These are phyloP conservation scores for Tetracentron sinense DNA, from an alignment of 164 flowering plant genomes.

Conservation along the genomic window DNA sequence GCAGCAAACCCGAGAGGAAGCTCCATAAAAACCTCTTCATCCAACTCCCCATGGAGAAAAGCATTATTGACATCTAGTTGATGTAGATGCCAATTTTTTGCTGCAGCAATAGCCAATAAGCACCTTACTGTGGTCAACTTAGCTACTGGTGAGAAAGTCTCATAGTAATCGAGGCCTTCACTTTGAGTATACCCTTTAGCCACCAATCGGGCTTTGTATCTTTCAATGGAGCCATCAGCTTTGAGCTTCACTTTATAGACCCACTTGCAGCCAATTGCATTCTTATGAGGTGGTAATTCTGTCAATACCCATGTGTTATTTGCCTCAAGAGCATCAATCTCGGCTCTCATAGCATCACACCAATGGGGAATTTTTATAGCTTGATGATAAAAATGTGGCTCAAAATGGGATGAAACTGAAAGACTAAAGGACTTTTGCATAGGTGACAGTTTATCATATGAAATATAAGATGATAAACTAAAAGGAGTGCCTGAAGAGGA, in stretches of 20 bases:
- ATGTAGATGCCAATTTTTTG: background rate
- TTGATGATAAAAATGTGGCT: background rate
- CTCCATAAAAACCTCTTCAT: background rate
- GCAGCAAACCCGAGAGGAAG: background rate
- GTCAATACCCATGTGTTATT: background rate
- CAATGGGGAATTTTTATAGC: background rate
- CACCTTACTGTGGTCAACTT: background rate
- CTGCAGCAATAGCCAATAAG: background rate
- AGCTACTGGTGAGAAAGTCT: conserved; percentile 1
- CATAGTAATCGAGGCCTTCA: background rate
- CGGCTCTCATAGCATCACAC: background rate
- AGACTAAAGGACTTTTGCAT: background rate
- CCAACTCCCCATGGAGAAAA: background rate
- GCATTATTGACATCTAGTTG: conserved; percentile 3
- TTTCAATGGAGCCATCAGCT: background rate
- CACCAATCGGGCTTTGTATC: background rate
- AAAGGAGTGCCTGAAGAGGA: background rate
- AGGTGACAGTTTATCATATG: background rate
- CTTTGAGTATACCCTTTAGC: conserved; percentile 1
- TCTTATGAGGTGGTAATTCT: background rate
- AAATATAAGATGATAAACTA: too few species aligned
- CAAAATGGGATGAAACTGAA: background rate
- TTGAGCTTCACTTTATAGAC: background rate
- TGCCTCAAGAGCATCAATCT: background rate
- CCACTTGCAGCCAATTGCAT: background rate